Base-by-base conservation (phyloP, 148 eudicot genomes). In the Vaccinium myrtillus region DNA sequence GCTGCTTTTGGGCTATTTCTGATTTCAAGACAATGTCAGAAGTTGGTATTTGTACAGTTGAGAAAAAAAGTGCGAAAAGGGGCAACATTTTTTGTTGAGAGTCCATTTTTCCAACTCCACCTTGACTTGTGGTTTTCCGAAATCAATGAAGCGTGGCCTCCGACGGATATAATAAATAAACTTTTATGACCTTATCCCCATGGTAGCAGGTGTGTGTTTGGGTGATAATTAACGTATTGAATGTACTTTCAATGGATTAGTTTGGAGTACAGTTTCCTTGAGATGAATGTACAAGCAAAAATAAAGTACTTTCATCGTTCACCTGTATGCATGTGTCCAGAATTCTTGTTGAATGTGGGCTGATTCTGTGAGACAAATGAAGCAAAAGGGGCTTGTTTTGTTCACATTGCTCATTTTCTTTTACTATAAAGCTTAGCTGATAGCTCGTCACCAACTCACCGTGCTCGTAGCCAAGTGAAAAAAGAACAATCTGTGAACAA, bases 41-140 rank as follows among this genome's bases (percentile, higher is more conserved):
- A 78, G 81, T 78, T 53, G 81, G 81, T 78, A 53, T 6, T 6
- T 2, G 61, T 50, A 78, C 61, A 15, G 81, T 78, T 78, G 81
- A 53, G 81, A 53, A 78, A 78, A 13, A 51, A 23, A 51, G n/a
- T 11, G 15, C n/a, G 1, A 5, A 53, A 39, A 48, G 55, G 56
- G 36, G 58, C 5, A 23, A 74, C 8, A 8, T 36, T 74, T 77
- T 74, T 48, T n/a, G 6, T 2, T 75, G 10, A 2, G 55, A 1
- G 39, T 39, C 18, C 14, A 46, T 59, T 7, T 49, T 27, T 21
- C 56, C 75, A 5, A 30, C 81, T 59, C 80, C 50, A 61, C 27
- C n/a, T 55, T 58, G 71, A 46, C 46, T 25, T 23, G 4, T 23
- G 4, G n/a, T 12, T 67, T 36, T 13, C 69, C 21, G 21, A 53